Percentiles rank a stretch among this genome's conserved stretches.
Evolutionary conservation across 805 yeast genomes (phyloP).

Genomic region (Nakazawaea sp.): DNA sequence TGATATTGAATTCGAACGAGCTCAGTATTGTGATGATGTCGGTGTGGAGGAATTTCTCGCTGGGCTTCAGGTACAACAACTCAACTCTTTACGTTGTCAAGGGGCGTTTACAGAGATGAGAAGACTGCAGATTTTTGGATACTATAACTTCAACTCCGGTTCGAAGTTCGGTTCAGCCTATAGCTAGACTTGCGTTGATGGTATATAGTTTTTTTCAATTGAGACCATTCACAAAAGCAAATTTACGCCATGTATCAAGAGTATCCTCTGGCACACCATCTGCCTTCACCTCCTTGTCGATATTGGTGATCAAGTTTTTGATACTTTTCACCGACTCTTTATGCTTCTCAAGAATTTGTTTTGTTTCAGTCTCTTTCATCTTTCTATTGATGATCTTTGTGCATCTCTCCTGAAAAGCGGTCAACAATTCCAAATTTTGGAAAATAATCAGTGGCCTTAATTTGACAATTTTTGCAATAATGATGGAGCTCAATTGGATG

Average conservation of each 20-base stretch:
- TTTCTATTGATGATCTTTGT: constrained; percentile 37
- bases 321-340: constrained; percentile 30
- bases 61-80: too few relatives aligned
- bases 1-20: constrained; percentile 21
- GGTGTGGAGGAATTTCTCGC: constrained; percentile 23
- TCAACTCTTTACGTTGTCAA: too few relatives aligned
- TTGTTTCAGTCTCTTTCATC: constrained; percentile 54
- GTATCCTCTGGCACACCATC: constrained; percentile 1
- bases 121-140: too few relatives aligned
- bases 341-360: constrained; percentile 56
- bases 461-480: constrained; percentile 30
- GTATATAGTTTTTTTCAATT: not conserved
- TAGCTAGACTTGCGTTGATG: not conserved
- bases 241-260: constrained; percentile 8
- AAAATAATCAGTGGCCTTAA: constrained; percentile 19
- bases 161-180: too few relatives aligned
- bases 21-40: constrained; percentile 23
- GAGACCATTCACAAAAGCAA: constrained; percentile 6
- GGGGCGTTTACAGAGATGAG: not conserved
- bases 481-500: constrained; percentile 44
- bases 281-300: constrained; percentile 1
- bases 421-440: constrained; percentile 11
- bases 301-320: constrained; percentile 3
- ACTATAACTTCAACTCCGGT: too few relatives aligned
- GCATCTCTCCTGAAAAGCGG: constrained; percentile 27